phyloP scores from a whole-genome alignment of 208 protist genomes.

The Kentomonas sorsogonicus region DNA sequence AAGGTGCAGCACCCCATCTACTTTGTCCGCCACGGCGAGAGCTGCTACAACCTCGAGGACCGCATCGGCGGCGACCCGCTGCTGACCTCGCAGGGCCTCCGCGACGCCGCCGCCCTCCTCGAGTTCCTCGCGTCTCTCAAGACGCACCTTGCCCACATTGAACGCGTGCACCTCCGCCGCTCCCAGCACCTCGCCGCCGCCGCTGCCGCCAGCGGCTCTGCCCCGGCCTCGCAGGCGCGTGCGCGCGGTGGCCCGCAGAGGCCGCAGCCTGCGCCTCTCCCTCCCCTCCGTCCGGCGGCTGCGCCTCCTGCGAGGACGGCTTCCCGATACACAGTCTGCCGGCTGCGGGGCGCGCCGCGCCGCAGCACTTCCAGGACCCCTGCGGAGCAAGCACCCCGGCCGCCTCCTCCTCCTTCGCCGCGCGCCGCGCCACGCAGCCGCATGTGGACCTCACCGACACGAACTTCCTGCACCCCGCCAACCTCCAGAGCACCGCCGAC shows the following conservation, averaged over 20 bases:
- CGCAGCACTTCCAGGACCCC: too few relatives aligned
- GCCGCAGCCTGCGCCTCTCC: not conserved
- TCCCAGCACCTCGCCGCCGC: not conserved
- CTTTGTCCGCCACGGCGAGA: conserved; percentile 86
- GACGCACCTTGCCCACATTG: conserved; percentile 17
- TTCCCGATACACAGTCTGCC: too few relatives aligned
- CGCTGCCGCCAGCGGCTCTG: conserved; percentile 3
- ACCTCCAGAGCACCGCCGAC: too few relatives aligned
- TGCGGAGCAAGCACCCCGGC: too few relatives aligned
- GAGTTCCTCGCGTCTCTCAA: conserved; percentile 80
- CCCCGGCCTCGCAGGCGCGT: not conserved
- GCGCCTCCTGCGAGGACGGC: not conserved
- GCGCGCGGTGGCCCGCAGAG: too few relatives aligned
- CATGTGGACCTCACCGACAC: too few relatives aligned
- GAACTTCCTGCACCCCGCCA: too few relatives aligned
- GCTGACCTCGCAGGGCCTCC: conserved; percentile 67
- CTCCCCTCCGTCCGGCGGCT: not conserved
- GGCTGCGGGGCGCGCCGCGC: too few relatives aligned
- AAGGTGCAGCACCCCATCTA: conserved; percentile 88
- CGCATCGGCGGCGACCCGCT: conserved; percentile 83
- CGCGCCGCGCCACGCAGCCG: too few relatives aligned
- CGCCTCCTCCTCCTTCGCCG: too few relatives aligned
- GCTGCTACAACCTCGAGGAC: conserved; percentile 76
- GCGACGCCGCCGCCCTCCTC: conserved; percentile 52
- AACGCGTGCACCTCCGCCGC: not conserved